phyloP scores from a whole-genome alignment of 78 protist genomes.

The Speleostelium caveatum region DNA sequence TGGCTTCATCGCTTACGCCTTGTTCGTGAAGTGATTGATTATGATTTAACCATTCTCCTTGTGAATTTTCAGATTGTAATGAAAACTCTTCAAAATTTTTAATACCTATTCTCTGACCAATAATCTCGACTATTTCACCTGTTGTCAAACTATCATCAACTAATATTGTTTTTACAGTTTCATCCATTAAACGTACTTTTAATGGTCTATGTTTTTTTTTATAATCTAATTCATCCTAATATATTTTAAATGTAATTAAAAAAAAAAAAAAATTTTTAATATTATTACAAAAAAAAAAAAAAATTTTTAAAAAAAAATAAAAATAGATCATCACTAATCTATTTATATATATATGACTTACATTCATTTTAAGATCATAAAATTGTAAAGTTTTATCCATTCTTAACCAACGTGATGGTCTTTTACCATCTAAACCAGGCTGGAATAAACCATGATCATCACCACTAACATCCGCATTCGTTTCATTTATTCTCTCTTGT shows the following conservation, averaged over 20 bases:
- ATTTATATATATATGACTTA: constrained; percentile 6
- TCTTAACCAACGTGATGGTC: constrained; percentile 85
- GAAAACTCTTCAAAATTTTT: constrained; percentile 89
- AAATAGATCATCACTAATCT: not conserved
- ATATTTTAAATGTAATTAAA: not conserved
- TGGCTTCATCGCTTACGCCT: constrained; percentile 68
- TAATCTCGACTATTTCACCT: constrained; percentile 62
- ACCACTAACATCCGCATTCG: constrained; percentile 59
- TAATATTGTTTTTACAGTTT: constrained; percentile 69
- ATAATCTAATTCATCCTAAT: constrained; percentile 85
- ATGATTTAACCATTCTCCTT: constrained; percentile 75
- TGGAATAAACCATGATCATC: constrained; percentile 86
- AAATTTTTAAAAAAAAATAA: not conserved
- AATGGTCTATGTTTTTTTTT: constrained; percentile 88
- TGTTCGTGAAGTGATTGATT: constrained; percentile 83
- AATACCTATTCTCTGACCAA: constrained; percentile 85
- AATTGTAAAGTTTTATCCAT: constrained; percentile 73
- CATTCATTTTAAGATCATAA: constrained; percentile 76
- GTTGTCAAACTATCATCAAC: constrained; percentile 86
- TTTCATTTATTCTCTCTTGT: constrained; percentile 76
- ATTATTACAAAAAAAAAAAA: not conserved
- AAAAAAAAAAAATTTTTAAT: not conserved
- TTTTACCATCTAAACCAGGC: constrained; percentile 77
- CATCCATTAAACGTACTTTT: constrained; percentile 79
- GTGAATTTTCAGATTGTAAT: constrained; percentile 53